These are phyloP conservation scores for Neurospora sublineolata DNA, from an alignment of 495 filamentous ascomycete species.

Conservation along the genomic window DNA sequence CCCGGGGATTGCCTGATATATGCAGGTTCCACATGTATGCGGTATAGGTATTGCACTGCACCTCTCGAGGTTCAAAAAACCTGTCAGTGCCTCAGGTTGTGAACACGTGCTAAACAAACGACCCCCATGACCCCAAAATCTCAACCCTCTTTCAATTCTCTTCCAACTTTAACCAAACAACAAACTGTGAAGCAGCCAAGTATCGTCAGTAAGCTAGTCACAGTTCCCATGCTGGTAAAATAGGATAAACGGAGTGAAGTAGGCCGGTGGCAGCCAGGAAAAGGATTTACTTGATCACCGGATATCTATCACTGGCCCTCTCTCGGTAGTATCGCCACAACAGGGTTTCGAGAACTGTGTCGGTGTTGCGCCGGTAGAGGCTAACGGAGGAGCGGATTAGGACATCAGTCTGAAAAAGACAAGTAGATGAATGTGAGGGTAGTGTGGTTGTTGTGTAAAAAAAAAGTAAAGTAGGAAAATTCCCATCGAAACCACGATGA, in stretches of 20 bases:
- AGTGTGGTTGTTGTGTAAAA: background rate
- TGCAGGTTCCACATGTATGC: background rate
- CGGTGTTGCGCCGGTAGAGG: background rate
- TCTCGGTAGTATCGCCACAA: background rate
- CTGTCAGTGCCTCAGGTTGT: background rate
- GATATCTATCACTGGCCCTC: background rate
- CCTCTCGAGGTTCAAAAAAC: background rate
- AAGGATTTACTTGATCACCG: background rate
- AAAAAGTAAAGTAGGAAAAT: background rate
- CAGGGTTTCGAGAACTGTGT: background rate
- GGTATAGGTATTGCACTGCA: too few species aligned
- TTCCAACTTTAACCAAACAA: background rate
- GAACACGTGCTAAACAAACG: background rate
- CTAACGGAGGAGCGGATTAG: background rate
- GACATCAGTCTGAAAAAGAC: background rate
- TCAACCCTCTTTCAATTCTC: background rate
- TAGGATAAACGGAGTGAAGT: background rate
- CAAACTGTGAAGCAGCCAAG: background rate
- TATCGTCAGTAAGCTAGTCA: background rate
- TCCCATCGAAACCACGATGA: background rate
- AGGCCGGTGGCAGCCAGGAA: background rate
- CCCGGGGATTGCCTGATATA: too few species aligned
- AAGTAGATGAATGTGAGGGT: background rate
- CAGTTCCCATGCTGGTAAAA: background rate
- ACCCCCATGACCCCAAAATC: background rate